Percentiles rank a stretch among this genome's conserved stretches.
Evolutionary conservation across 331 rosid species (phyloP).

Genomic region (Pyrus hybrid): DNA sequence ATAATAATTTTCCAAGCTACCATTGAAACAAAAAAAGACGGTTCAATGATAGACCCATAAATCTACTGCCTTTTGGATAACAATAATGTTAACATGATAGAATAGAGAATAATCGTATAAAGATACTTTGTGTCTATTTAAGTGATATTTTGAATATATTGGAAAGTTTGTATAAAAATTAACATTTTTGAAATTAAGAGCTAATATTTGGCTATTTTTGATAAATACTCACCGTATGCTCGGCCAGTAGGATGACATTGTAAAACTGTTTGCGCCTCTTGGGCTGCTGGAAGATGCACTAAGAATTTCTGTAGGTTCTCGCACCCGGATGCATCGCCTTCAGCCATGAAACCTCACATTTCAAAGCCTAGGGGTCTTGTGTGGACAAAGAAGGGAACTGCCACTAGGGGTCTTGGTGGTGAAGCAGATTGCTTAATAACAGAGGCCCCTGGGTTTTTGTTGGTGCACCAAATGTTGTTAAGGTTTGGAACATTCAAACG

Average conservation of each 20-base stretch:
- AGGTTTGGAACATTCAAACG: constrained; percentile 30
- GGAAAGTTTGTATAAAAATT: too few relatives aligned
- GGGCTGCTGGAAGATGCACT: constrained; percentile 23
- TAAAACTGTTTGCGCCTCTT: constrained; percentile 1
- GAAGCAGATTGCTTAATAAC: constrained; percentile 28
- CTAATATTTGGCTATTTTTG: too few relatives aligned
- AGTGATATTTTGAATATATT: too few relatives aligned
- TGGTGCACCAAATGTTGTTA: constrained; percentile 24
- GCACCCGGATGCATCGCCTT: background rate
- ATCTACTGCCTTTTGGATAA: too few relatives aligned
- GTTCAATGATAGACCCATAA: too few relatives aligned
- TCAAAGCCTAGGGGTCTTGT: background rate
- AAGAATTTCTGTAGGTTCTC: constrained; percentile 13
- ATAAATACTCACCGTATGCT: background rate
- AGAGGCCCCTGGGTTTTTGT: constrained; percentile 36
- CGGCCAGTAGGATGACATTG: background rate
- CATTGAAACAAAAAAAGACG: too few relatives aligned
- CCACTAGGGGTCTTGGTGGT: constrained; percentile 10
- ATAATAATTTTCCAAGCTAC: too few relatives aligned
- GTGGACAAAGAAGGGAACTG: background rate
- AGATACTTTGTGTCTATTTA: too few relatives aligned
- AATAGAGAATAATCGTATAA: too few relatives aligned
- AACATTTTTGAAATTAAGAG: too few relatives aligned
- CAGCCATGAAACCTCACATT: background rate
- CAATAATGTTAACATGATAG: too few relatives aligned